Conservation (phyloP, 129 eudicot genomes). For the Kitagawia praeruptora region DNA sequence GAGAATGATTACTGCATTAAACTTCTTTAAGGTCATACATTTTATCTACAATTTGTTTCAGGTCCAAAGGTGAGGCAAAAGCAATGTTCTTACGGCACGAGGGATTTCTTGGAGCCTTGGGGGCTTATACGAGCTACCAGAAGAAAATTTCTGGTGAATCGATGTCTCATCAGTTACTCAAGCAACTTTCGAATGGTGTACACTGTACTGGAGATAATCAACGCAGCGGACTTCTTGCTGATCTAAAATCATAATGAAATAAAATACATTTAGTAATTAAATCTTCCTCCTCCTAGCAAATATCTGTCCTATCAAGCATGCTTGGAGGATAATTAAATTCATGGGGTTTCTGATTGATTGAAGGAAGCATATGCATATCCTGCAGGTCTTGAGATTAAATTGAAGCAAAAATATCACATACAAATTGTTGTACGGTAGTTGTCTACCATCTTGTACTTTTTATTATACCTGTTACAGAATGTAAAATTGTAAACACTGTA, state of each 20-base stretch:
- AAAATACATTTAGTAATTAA: constrained; percentile 30
- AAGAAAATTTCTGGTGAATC: constrained; percentile 22
- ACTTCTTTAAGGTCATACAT: background rate
- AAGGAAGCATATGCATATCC: background rate
- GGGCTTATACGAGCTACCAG: constrained; percentile 70
- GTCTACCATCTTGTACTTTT: background rate
- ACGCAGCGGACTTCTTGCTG: constrained; percentile 15
- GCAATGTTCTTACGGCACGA: constrained; percentile 90
- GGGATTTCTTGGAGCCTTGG: constrained; percentile 91
- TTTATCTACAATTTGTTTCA: constrained; percentile 18
- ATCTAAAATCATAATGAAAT: constrained; percentile 31
- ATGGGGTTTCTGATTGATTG: background rate
- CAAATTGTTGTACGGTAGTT: background rate
- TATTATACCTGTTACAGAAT: background rate
- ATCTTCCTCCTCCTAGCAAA: background rate
- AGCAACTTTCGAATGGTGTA: constrained; percentile 26
- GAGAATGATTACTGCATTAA: background rate
- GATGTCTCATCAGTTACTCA: constrained; percentile 23
- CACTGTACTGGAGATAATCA: constrained; percentile 14
- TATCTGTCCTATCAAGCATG: background rate
- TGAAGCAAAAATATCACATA: background rate
- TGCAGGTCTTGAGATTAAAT: background rate
- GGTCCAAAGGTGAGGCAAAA: constrained; percentile 93
- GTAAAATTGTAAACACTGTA: background rate
- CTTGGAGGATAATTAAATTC: background rate